These are phyloP conservation scores for Oryza nivara DNA, from an alignment of 176 grass and related monocot genomes.

Conservation along the genomic window DNA sequence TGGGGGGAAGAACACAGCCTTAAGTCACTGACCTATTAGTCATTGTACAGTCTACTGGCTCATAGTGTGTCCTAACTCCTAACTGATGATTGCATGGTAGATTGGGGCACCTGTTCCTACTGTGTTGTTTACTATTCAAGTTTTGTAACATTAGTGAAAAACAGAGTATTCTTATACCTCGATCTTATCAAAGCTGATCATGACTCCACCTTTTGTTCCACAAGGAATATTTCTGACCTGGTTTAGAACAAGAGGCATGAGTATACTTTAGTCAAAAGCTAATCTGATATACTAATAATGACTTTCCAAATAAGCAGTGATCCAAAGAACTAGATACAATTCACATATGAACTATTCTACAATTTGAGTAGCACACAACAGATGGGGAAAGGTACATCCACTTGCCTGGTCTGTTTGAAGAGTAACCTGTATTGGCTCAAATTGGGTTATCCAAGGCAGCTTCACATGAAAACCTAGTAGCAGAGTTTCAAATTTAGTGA, in stretches of 20 bases:
- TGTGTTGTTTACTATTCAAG: not conserved
- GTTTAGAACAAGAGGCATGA: conserved; percentile 20
- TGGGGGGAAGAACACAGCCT: not conserved
- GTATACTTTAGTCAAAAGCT: conserved; percentile 28
- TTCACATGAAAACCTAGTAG: conserved; percentile 92
- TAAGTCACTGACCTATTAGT: not conserved
- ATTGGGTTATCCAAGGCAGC: conserved; percentile 87
- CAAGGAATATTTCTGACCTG: conserved; percentile 99
- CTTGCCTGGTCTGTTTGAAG: conserved; percentile 95
- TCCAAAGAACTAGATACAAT: not conserved
- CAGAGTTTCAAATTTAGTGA: conserved; percentile 26
- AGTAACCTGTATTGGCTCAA: conserved; percentile 96
- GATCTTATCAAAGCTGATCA: conserved; percentile 99
- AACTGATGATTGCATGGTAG: not conserved
- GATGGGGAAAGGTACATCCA: conserved; percentile 24
- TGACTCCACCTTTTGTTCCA: conserved; percentile 98
- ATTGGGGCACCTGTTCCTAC: not conserved
- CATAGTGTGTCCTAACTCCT: not conserved
- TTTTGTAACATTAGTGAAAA: not conserved
- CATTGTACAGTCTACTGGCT: not conserved
- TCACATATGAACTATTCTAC: conserved; percentile 4
- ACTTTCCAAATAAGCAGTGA: conserved; percentile 1
- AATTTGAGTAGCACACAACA: not conserved
- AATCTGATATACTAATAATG: conserved; percentile 5
- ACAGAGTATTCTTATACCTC: conserved; percentile 62